Conservation (phyloP, 768 basidiomycete genomes). For the Boletus reticulatus region DNA sequence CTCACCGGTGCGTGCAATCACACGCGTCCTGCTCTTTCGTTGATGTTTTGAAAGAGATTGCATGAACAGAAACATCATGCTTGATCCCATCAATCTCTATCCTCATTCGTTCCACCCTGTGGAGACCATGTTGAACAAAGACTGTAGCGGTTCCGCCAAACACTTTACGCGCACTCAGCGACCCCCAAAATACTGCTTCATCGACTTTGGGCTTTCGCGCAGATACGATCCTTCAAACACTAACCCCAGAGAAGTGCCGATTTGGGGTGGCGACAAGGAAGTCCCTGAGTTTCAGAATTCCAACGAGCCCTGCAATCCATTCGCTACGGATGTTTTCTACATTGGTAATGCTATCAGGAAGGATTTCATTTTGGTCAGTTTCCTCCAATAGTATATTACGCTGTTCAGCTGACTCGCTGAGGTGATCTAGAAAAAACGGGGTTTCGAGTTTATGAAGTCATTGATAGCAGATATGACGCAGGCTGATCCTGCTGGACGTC, state of each 20-base stretch:
- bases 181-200: too few relatives aligned
- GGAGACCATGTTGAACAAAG: neutral
- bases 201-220: too few relatives aligned
- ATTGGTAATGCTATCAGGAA: conserved; percentile 37
- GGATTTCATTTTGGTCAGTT: conserved; percentile 34
- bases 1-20: conserved; percentile 34
- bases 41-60: too few relatives aligned
- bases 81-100: conserved; percentile 27
- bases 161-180: neutral
- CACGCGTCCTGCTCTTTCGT: neutral
- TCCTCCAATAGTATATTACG: too few relatives aligned
- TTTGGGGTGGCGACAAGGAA: neutral
- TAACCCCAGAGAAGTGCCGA: neutral
- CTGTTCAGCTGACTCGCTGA: too few relatives aligned
- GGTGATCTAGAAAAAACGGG: neutral
- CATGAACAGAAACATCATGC: conserved; percentile 30
- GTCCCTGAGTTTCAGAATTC: conserved; percentile 26
- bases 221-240: neutral
- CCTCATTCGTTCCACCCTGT: conserved; percentile 28
- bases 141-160: neutral
- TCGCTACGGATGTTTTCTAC: conserved; percentile 41
- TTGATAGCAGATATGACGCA: conserved; percentile 31
- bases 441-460: conserved; percentile 22
- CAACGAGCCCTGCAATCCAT: conserved; percentile 33
- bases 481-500: conserved; percentile 33